A percentile compares a stretch with the other conserved stretches of the same genome.
Evolutionary conservation across 371 early-diverging fungal genomes (phyloP).

Genomic region (Chytridium lagenaria): DNA sequence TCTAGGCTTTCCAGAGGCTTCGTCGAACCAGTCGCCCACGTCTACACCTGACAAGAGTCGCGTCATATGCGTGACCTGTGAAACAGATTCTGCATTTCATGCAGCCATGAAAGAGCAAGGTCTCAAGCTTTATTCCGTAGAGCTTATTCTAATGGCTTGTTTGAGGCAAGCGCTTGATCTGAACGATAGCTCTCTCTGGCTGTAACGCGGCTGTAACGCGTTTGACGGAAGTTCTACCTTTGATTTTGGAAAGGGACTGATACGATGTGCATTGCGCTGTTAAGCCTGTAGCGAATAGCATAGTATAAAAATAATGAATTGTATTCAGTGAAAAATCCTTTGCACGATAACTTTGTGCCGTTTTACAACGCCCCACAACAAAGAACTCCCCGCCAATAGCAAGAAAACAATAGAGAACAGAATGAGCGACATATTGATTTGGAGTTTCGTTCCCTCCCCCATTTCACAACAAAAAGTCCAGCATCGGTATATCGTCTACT

Average conservation of each 20-base stretch:
- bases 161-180: slow-evolving; percentile 25
- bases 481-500: not conserved
- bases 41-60: not conserved
- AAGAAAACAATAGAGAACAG: too few relatives aligned
- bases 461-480: not conserved
- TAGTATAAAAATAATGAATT: not conserved
- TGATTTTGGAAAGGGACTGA: too few relatives aligned
- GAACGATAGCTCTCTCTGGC: slow-evolving; percentile 1
- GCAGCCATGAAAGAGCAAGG: slow-evolving; percentile 3
- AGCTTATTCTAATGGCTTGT: slow-evolving; percentile 24
- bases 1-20: not conserved
- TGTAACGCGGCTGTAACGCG: not conserved
- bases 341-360: not conserved
- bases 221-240: too few relatives aligned
- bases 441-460: too few relatives aligned
- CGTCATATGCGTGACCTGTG: slow-evolving; percentile 19
- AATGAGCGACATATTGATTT: too few relatives aligned
- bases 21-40: not conserved
- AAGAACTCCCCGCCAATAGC: too few relatives aligned
- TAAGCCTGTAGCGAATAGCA: too few relatives aligned
- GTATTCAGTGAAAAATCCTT: not conserved
- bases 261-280: too few relatives aligned
- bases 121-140: slow-evolving; percentile 13
- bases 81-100: slow-evolving; percentile 10
- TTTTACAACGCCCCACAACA: too few relatives aligned